These are phyloP conservation scores for Auxenochlorella pyrenoidosa DNA, from an alignment of 139 green algal species.

Conservation along the genomic window DNA sequence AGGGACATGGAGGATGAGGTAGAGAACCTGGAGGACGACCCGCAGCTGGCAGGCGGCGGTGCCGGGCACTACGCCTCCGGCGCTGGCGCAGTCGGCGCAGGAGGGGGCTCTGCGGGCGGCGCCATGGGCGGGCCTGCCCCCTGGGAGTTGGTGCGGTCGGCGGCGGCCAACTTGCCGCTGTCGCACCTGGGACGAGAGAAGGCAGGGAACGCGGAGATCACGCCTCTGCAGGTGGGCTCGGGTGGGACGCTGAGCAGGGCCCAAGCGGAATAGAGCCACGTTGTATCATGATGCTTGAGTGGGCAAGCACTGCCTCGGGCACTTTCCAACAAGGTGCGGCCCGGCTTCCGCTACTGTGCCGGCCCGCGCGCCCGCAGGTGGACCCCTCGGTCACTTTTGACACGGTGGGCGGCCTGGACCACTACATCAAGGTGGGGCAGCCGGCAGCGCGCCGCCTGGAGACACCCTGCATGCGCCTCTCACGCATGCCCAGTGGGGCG, in stretches of 20 bases:
- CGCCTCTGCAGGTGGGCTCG: constrained; percentile 61
- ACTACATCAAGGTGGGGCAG: constrained; percentile 71
- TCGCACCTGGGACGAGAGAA: constrained; percentile 25
- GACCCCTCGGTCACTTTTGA: constrained; percentile 91
- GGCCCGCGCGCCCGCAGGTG: constrained; percentile 47
- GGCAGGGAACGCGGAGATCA: constrained; percentile 78
- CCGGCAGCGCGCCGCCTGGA: too few relatives aligned
- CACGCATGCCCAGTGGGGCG: background rate
- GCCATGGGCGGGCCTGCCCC: background rate
- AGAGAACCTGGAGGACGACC: background rate
- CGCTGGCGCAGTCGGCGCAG: too few relatives aligned
- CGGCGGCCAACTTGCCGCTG: constrained; percentile 1
- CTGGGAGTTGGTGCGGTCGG: background rate
- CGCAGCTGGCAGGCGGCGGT: background rate
- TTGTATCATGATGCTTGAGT: too few relatives aligned
- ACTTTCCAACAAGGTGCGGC: too few relatives aligned
- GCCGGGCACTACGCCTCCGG: background rate
- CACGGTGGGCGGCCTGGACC: constrained; percentile 86
- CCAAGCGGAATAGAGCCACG: too few relatives aligned
- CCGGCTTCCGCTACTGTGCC: too few relatives aligned
- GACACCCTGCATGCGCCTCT: too few relatives aligned
- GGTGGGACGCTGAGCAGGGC: background rate
- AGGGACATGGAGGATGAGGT: constrained; percentile 21
- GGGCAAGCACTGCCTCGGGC: too few relatives aligned
- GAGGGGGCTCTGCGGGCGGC: background rate